Evolutionary conservation across 2,329 filamentous ascomycete genomes (phyloP), one percentile per base, ranked within the genome.

Genomic region (Aspergillus novofumigatus): DNA sequence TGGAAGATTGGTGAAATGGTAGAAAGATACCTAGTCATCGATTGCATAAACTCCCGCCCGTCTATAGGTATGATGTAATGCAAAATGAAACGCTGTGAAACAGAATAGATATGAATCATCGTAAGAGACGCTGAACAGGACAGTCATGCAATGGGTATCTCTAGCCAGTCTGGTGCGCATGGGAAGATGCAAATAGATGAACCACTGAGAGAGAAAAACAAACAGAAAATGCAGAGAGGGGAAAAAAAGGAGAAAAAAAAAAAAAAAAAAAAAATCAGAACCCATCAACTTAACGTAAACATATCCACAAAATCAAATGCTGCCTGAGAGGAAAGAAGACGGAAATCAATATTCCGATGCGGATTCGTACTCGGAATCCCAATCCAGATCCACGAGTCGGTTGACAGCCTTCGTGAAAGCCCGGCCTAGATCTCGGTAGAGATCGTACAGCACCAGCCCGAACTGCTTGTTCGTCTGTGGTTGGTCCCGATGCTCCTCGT

Each of bases 91-190:
- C 25, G 20, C 47, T 49, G 29, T 41, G 49, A 44, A 38, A 17
- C 28, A 35, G 41, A 20, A 56, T 26, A 38, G 4, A 50, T n/a
- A 21, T 28, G 28, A 28, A 50, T 38, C 14, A 26, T 14, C 47
- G 29, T 41, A 21, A 50, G n/a, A 38, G 17, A 50, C 35, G 49
- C 54, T 52, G 48, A 47, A 49, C 21, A 25, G 44, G 4, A 47
- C 44, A 47, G 23, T 47, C 44, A 56, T 51, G 42, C 49, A 52
- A 56, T 45, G 54, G 54, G 54, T 56, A 56, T 56, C 54, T 56
- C 54, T 52, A 50, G 54, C 49, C 54, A 56, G 29, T 56, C 29
- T 52, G 54, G 47, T 56, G 49, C 54, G 51, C 54, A 56, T 56
- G 54, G 48, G 54, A 56, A 56, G 49, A 47, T 47, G 21, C 44